A percentile compares a stretch with the other conserved stretches of the same genome.
Evolutionary conservation across 2,329 filamentous ascomycete species (phyloP).

Genomic region (Chrysosporium keratinophilum): DNA sequence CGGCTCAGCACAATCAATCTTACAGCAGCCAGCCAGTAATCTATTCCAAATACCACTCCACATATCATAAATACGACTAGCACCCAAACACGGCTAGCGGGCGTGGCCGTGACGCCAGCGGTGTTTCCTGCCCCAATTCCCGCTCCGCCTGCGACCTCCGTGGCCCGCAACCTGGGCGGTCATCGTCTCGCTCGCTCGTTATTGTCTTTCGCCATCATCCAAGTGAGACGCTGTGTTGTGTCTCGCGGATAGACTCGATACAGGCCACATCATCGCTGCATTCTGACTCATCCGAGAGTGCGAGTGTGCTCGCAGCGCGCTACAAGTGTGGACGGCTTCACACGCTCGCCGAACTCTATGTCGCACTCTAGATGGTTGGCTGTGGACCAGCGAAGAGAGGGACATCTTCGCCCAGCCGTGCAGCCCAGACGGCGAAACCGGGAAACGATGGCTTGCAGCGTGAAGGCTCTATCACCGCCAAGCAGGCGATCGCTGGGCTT

Average conservation of each 20-base stretch:
- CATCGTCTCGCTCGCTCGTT: neutral
- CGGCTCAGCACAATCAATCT: no score
- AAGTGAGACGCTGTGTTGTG: neutral
- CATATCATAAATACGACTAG: no score
- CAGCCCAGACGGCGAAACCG: neutral
- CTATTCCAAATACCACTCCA: neutral
- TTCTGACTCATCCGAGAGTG: neutral
- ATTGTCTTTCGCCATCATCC: neutral
- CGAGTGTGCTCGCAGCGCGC: neutral
- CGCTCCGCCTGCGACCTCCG: conserved; percentile 3
- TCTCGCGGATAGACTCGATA: no score
- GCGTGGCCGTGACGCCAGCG: neutral
- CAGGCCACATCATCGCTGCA: no score
- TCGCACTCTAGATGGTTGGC: neutral
- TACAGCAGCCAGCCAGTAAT: neutral
- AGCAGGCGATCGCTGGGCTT: neutral
- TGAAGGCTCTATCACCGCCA: neutral
- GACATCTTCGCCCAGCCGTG: neutral
- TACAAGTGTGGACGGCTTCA: neutral
- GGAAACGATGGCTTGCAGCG: neutral
- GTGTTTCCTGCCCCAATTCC: neutral
- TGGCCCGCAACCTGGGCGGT: neutral
- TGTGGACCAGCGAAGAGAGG: neutral
- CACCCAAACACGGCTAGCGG: neutral
- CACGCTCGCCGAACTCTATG: conserved; percentile 2